Evolutionary conservation across 768 basidiomycete genomes (phyloP).

Genomic region (Boletus edulis): DNA sequence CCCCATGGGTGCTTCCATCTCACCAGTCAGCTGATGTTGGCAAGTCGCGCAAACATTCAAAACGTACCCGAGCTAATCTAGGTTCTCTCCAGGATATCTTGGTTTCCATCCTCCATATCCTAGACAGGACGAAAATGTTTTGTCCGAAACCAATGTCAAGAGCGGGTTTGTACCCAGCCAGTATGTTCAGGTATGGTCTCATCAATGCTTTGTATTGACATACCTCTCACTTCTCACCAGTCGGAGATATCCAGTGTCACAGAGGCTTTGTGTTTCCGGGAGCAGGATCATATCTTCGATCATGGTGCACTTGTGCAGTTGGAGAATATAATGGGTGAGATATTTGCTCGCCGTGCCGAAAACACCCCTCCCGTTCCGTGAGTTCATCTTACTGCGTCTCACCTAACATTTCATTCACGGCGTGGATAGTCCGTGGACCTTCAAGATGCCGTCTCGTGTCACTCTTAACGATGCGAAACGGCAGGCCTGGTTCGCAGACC

Average conservation of each 20-base stretch:
- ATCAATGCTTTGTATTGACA: background rate
- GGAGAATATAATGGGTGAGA: slow-evolving; percentile 74
- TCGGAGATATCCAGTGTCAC: slow-evolving; percentile 20
- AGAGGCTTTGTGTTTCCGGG: slow-evolving; percentile 13
- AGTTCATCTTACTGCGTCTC: slow-evolving; percentile 23
- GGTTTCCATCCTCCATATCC: slow-evolving; percentile 76
- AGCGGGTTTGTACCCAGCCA: slow-evolving; percentile 56
- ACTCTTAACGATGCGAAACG: slow-evolving; percentile 78
- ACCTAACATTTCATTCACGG: background rate
- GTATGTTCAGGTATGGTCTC: slow-evolving; percentile 54
- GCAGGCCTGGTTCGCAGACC: slow-evolving; percentile 80
- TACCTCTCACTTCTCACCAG: slow-evolving; percentile 10
- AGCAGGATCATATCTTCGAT: slow-evolving; percentile 47
- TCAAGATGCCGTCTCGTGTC: slow-evolving; percentile 79
- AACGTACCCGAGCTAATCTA: background rate
- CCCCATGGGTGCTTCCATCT: slow-evolving; percentile 67
- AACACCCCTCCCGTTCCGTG: slow-evolving; percentile 61
- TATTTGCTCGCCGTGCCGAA: slow-evolving; percentile 63
- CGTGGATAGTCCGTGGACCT: slow-evolving; percentile 49
- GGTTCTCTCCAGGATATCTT: slow-evolving; percentile 52
- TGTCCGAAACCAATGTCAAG: slow-evolving; percentile 64
- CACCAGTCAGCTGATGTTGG: slow-evolving; percentile 72
- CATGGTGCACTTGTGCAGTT: slow-evolving; percentile 54
- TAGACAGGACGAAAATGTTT: slow-evolving; percentile 70
- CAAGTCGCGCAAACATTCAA: slow-evolving; percentile 24